Evolutionary conservation across 495 filamentous ascomycete species (phyloP).

Genomic region (Podospora fimiseda): DNA sequence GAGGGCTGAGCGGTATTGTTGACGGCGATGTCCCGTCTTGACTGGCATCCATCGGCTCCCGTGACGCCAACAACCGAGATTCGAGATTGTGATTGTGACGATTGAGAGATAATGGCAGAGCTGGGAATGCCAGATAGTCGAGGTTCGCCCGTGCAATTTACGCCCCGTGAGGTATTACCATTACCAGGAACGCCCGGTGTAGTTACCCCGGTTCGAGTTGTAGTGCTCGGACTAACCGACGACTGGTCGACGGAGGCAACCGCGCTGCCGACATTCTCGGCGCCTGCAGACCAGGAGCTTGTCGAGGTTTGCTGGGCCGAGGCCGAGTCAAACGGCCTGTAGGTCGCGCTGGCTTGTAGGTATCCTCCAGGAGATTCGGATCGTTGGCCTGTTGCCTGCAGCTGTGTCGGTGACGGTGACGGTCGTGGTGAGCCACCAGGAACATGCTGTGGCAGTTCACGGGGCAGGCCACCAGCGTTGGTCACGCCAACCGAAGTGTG

Average conservation of each 20-base stretch:
- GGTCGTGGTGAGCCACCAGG: background rate
- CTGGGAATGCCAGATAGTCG: background rate
- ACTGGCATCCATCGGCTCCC: background rate
- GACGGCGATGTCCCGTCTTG: background rate
- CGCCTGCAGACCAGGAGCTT: background rate
- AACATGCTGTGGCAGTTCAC: background rate
- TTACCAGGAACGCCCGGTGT: background rate
- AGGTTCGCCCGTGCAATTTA: background rate
- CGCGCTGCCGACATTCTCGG: slow-evolving; percentile 8
- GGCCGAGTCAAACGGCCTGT: background rate
- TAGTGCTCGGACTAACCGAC: slow-evolving; percentile 15
- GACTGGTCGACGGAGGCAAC: slow-evolving; percentile 7
- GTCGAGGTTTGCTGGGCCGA: background rate
- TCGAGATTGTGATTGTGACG: background rate
- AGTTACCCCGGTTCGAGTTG: slow-evolving; percentile 8
- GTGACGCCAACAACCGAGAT: background rate
- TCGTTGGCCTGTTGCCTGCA: background rate
- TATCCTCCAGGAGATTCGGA: background rate
- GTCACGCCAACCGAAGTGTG: slow-evolving; percentile 7
- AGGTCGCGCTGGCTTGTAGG: background rate
- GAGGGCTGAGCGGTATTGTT: background rate
- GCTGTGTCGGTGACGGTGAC: background rate
- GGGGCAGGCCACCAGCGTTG: background rate
- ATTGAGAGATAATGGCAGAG: background rate
- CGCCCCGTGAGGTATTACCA: too few relatives aligned